Evolutionary conservation across 306 rosid species (phyloP).

Genomic region (Aeschynomene evenia): DNA sequence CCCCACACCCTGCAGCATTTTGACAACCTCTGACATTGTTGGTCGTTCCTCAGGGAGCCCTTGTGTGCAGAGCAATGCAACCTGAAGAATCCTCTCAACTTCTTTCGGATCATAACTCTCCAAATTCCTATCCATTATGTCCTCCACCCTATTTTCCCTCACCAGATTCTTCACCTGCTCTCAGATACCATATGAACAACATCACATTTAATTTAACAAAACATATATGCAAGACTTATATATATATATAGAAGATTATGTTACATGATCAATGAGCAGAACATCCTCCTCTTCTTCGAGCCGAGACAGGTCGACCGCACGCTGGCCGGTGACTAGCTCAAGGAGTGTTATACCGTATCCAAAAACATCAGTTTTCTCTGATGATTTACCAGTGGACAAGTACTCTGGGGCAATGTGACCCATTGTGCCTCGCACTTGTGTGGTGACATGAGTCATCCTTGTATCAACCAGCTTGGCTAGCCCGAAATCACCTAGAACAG

Average conservation of each 20-base stretch:
- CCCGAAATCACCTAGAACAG: slow-evolving; percentile 95
- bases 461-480: slow-evolving; percentile 77
- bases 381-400: slow-evolving; percentile 85
- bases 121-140: slow-evolving; percentile 74
- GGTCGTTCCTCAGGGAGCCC: slow-evolving; percentile 72
- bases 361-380: slow-evolving; percentile 89
- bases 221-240: too few species aligned
- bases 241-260: background rate
- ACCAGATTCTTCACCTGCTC: slow-evolving; percentile 68
- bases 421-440: slow-evolving; percentile 96
- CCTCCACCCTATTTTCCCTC: slow-evolving; percentile 73
- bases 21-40: slow-evolving; percentile 65
- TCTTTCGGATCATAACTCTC: slow-evolving; percentile 55
- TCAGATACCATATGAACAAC: slow-evolving; percentile 8
- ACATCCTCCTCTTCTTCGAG: slow-evolving; percentile 95
- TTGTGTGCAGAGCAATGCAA: slow-evolving; percentile 85
- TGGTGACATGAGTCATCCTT: slow-evolving; percentile 80
- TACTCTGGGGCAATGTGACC: slow-evolving; percentile 98
- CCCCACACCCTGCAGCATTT: slow-evolving; percentile 63
- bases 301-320: slow-evolving; percentile 80
- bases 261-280: slow-evolving; percentile 90
- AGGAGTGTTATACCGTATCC: slow-evolving; percentile 96
- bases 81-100: slow-evolving; percentile 65
- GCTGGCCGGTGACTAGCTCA: slow-evolving; percentile 87
- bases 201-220: background rate